These are phyloP conservation scores for Ganoderma multipileum DNA, from an alignment of 1,284 basidiomycete genomes.

Conservation along the genomic window DNA sequence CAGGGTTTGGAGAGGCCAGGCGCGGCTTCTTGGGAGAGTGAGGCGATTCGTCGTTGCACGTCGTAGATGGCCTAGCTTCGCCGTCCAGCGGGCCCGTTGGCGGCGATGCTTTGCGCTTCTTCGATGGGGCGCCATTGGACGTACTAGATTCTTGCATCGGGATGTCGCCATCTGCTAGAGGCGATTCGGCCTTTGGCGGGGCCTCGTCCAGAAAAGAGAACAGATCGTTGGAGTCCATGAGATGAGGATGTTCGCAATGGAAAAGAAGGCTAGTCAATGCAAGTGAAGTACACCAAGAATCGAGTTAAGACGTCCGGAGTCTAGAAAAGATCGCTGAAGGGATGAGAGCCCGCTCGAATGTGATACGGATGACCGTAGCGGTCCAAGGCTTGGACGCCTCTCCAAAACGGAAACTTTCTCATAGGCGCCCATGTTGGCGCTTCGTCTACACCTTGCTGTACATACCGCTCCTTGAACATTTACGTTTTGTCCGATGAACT, in stretches of 20 bases:
- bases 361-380: background rate
- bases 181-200: slow-evolving; percentile 31
- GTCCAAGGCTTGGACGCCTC: background rate
- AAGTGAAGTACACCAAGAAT: background rate
- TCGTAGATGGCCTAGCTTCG: slow-evolving; percentile 19
- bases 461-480: too few relatives aligned
- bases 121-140: slow-evolving; percentile 23
- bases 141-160: slow-evolving; percentile 27
- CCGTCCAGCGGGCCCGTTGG: slow-evolving; percentile 22
- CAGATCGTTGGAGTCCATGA: slow-evolving; percentile 41
- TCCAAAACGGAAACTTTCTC: background rate
- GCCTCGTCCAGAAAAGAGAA: slow-evolving; percentile 51
- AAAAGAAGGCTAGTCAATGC: background rate
- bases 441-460: too few relatives aligned
- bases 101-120: slow-evolving; percentile 39
- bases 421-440: background rate
- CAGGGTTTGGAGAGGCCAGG: slow-evolving; percentile 64
- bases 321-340: background rate
- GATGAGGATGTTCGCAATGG: background rate
- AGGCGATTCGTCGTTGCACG: slow-evolving; percentile 31
- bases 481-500: too few relatives aligned
- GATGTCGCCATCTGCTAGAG: slow-evolving; percentile 28
- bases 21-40: slow-evolving; percentile 56
- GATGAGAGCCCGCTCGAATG: background rate
- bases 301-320: background rate